Evolutionary conservation across 768 basidiomycete genomes (phyloP), one percentile per base, ranked within the genome.

Genomic region (Rhodosporidiobolus sp.): DNA sequence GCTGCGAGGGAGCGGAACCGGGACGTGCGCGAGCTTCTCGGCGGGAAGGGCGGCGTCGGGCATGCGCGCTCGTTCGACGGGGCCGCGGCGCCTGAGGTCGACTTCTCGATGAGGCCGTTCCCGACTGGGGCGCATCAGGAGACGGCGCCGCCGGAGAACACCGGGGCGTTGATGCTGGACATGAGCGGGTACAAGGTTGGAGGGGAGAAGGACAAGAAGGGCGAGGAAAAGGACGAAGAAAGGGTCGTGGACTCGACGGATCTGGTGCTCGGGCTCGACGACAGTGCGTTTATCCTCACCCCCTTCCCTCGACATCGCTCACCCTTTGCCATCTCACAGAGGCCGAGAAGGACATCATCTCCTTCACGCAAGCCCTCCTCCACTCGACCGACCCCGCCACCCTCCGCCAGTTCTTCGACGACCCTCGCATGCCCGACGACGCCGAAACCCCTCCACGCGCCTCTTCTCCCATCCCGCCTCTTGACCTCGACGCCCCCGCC

Each of bases 181-280:
- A 86, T 87, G 78, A 87, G 88, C 63, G 93, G 92, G 0, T 95
- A 95, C 80, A 89, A 91, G 80, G 82, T 86, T 0, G 78, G 80
- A 28, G 72, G 79, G 28, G 83, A 72, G 59, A 62, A 73, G 46
- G 59, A 70, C 32, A 55, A 61, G 48, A 45, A 73, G 20, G 65
- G 46, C 17, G 14, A 38, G 49, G 56, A 20, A 17, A 59, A 66
- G 12, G 67, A 76, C 32, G 43, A 48, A 43, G 61, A 69, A 35
- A 63, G 43, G 28, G 24, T 53, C 50, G n/a, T 28, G 5, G 32
- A 35, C 50, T 16, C 43, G 32, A 55, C 49, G 19, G 52, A 50
- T 2, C 55, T 59, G 2, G 34, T 28, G 14, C 49, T 67, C 11
- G 61, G 65, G 12, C 52, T 73, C 28, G 72, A 71, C 63, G 61